phyloP scores from a whole-genome alignment of 768 basidiomycete species.

The Rossbeevera mucosa region DNA sequence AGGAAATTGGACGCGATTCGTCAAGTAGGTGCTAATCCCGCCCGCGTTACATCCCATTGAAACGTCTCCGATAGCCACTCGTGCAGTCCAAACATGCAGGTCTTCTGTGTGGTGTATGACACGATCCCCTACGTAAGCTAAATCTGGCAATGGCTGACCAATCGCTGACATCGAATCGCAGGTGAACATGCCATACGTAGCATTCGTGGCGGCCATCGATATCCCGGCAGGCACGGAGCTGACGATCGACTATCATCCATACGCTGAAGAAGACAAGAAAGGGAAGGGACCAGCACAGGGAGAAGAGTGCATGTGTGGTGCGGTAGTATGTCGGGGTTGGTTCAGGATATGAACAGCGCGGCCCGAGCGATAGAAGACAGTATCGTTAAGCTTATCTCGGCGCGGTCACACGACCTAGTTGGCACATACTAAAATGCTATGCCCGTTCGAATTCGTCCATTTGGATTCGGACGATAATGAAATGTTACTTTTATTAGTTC shows the following conservation, averaged over 20 bases:
- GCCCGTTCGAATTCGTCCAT: too few species aligned
- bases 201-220: slow-evolving; percentile 47
- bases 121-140: slow-evolving; percentile 47
- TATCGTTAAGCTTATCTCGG: not conserved
- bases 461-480: too few species aligned
- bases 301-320: slow-evolving; percentile 36
- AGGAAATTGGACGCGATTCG: slow-evolving; percentile 77
- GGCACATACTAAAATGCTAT: not conserved
- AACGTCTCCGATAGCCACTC: slow-evolving; percentile 50
- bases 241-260: slow-evolving; percentile 62
- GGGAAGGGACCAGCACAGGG: slow-evolving; percentile 26
- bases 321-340: slow-evolving; percentile 37
- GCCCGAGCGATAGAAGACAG: not conserved
- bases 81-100: slow-evolving; percentile 53
- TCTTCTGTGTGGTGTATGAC: slow-evolving; percentile 61
- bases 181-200: slow-evolving; percentile 60
- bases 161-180: slow-evolving; percentile 20
- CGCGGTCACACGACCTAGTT: not conserved
- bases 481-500: not conserved
- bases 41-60: slow-evolving; percentile 2
- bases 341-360: slow-evolving; percentile 12
- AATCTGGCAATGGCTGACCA: not conserved
- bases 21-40: slow-evolving; percentile 48
- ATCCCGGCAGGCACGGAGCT: slow-evolving; percentile 54
- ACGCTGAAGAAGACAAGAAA: slow-evolving; percentile 24